A percentile compares a stretch with the other conserved stretches of the same genome.
Conservation (phyloP, 2,329 filamentous ascomycete genomes). For the Graphilbum fragrans region DNA sequence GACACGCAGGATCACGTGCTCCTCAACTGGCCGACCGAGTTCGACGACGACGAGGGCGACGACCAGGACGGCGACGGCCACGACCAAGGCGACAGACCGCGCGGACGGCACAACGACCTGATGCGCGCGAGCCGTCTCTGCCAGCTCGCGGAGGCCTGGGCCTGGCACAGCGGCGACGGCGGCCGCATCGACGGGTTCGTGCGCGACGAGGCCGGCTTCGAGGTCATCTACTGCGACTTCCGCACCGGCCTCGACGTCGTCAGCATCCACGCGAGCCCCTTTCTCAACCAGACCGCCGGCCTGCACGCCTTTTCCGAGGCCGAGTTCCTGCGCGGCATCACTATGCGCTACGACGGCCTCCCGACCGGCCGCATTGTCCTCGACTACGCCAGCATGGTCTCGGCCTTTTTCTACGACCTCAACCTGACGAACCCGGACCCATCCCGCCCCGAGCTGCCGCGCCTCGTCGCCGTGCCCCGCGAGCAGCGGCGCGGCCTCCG, state of each 20-base stretch:
- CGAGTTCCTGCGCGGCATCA: slow-evolving; percentile 27
- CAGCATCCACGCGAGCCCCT: slow-evolving; percentile 11
- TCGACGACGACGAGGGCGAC: not conserved
- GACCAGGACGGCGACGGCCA: too few species aligned
- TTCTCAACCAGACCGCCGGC: slow-evolving; percentile 10
- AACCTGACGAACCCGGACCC: slow-evolving; percentile 32
- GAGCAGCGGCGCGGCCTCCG: slow-evolving; percentile 13
- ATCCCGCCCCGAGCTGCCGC: slow-evolving; percentile 13
- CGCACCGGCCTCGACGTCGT: slow-evolving; percentile 24
- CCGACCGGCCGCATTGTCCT: slow-evolving; percentile 26
- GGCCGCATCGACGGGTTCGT: slow-evolving; percentile 47
- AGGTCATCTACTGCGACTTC: slow-evolving; percentile 58
- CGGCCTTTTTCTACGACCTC: slow-evolving; percentile 36
- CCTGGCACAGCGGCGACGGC: slow-evolving; percentile 12
- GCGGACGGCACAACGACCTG: slow-evolving; percentile 23
- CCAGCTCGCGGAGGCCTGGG: slow-evolving; percentile 35
- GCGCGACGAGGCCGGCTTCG: slow-evolving; percentile 59
- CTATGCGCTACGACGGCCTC: slow-evolving; percentile 33
- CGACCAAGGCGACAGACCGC: not conserved
- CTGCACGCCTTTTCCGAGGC: slow-evolving; percentile 4
- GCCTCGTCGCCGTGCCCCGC: slow-evolving; percentile 11
- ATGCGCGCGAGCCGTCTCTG: slow-evolving; percentile 44
- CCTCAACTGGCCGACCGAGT: slow-evolving; percentile 6
- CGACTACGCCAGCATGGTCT: slow-evolving; percentile 39
- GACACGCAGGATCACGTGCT: slow-evolving; percentile 56